Base-by-base conservation (phyloP, 371 early-diverging fungal genomes). In the Synchytrium microbalum region DNA sequence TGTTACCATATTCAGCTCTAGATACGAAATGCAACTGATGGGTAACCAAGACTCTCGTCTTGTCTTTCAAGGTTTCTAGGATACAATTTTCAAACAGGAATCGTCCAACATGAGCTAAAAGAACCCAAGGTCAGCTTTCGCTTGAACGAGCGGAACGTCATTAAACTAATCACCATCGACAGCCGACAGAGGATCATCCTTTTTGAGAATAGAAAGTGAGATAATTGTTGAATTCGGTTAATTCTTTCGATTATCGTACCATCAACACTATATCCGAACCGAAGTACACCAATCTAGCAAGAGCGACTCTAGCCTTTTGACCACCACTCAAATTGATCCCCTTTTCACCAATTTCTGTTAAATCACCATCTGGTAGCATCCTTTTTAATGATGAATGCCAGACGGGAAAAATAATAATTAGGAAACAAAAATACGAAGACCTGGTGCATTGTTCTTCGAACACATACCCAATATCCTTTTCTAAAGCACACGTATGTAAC, bases 391-490 rank as follows among this genome's bases (percentile, higher is more conserved):
- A n/a, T n/a, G n/a, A n/a, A n/a, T n/a, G n/a, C n/a, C n/a, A n/a
- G n/a, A n/a, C n/a, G 72, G 67, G 1, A 70, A 64, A 54, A 79
- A 32, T 8, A 72, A 62, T 64, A 70, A 69, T 27, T 77, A 60
- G 54, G 77, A 79, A 19, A 70, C 51, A 24, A 70, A 69, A 46
- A 80, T 61, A 2, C 75, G 77, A n/a, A 67, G 71, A 0, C 73
- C 30, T 13, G 76, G 69, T 31, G 78, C 67, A 13, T 64, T 68
- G 28, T 76, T 75, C 33, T n/a, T n/a, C n/a, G n/a, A n/a, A n/a
- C 30, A 96, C 71, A 29, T 86, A 89, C 32, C 88, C 86, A 58
- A 95, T 72, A 70, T 96, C 96, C 27, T 88, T 77, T 0, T 78
- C 76, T 27, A 95, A 75, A 0, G 91, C 90, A 56, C 83, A 79